Conservation (phyloP, 352 stramenopile species). For the Globisporangium carolinianum region DNA sequence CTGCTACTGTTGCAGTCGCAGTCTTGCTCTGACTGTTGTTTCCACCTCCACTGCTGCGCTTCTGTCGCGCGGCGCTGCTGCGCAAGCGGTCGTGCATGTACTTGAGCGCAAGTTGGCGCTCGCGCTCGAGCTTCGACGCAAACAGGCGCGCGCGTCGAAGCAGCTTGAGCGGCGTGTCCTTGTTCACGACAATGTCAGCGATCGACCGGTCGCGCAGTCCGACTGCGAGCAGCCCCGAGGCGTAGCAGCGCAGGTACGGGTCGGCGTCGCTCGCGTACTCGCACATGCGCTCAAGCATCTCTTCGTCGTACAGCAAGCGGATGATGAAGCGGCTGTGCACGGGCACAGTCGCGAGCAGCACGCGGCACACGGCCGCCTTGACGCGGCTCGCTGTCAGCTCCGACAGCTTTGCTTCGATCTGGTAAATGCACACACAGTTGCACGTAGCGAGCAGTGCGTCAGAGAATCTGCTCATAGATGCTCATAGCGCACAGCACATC, state of each 20-base stretch:
- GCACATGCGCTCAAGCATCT: conserved; percentile 68
- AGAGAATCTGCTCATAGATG: too few relatives aligned
- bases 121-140: conserved; percentile 68
- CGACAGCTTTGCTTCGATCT: conserved; percentile 64
- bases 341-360: conserved; percentile 69
- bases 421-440: neutral
- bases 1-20: neutral
- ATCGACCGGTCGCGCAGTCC: conserved; percentile 73
- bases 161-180: conserved; percentile 64
- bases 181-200: conserved; percentile 79
- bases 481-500: neutral
- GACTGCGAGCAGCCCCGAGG: conserved; percentile 66
- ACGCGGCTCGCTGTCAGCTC: conserved; percentile 50
- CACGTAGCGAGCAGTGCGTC: neutral
- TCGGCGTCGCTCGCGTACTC: conserved; percentile 53
- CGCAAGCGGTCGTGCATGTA: conserved; percentile 73
- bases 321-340: conserved; percentile 73
- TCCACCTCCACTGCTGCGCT: conserved; percentile 15
- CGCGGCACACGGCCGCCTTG: conserved; percentile 59
- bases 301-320: conserved; percentile 68
- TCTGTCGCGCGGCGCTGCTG: conserved; percentile 22
- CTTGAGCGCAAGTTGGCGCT: conserved; percentile 55
- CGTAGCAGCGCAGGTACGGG: conserved; percentile 61
- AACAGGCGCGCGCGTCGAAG: conserved; percentile 69
- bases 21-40: conserved; percentile 12